A percentile compares a stretch with the other conserved stretches of the same genome.
Conservation (phyloP, 2,329 filamentous ascomycete genomes). For the Aspergillus fumigatiaffinis region DNA sequence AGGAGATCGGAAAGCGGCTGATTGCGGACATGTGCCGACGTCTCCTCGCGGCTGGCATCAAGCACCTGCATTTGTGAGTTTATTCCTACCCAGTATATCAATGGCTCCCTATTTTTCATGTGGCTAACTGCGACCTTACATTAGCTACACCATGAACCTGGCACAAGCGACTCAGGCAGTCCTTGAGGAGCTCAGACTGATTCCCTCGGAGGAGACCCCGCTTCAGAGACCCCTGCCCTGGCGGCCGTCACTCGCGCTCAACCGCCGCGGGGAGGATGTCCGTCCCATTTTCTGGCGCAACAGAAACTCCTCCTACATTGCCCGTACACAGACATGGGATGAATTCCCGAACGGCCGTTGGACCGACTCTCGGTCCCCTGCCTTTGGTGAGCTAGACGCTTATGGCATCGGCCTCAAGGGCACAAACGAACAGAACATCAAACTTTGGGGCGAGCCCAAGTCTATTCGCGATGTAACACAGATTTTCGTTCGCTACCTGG, state of each 20-base stretch:
- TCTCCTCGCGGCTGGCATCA: slow-evolving; percentile 75
- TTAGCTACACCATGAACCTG: slow-evolving; percentile 93
- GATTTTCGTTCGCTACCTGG: slow-evolving; percentile 81
- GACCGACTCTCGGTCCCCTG: slow-evolving; percentile 94
- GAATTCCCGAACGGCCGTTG: slow-evolving; percentile 98
- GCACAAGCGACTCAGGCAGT: slow-evolving; percentile 92
- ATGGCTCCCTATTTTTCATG: background rate
- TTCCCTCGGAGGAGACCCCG: slow-evolving; percentile 72
- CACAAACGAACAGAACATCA: slow-evolving; percentile 91
- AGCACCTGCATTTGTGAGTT: slow-evolving; percentile 79
- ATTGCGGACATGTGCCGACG: slow-evolving; percentile 87
- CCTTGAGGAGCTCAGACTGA: slow-evolving; percentile 79
- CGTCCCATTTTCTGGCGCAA: slow-evolving; percentile 99
- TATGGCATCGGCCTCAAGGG: slow-evolving; percentile 93
- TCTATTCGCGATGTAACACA: slow-evolving; percentile 75
- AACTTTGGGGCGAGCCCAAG: slow-evolving; percentile 85
- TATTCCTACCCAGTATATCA: background rate
- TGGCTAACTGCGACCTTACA: background rate
- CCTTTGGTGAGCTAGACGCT: slow-evolving; percentile 90
- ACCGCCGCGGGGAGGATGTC: slow-evolving; percentile 88
- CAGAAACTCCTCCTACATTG: slow-evolving; percentile 90
- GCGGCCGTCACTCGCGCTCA: slow-evolving; percentile 88
- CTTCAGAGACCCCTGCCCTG: slow-evolving; percentile 89
- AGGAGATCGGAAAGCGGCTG: slow-evolving; percentile 81
- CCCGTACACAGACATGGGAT: slow-evolving; percentile 96